Evolutionary conservation across 305 asterid species (phyloP).

Genomic region (Lippia alba): DNA sequence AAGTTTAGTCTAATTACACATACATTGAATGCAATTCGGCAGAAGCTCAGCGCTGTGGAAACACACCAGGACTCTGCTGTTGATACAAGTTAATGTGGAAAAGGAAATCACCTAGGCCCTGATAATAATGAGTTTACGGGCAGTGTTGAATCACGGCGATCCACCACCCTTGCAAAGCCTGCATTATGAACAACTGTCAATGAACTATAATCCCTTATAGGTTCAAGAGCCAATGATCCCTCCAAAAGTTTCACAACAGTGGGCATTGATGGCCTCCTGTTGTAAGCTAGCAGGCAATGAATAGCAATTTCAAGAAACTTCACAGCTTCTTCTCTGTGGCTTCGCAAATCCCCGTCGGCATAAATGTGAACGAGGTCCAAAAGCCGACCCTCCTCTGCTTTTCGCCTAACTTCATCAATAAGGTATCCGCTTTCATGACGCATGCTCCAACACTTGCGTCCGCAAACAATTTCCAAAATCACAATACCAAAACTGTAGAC

Average conservation of each 20-base stretch:
- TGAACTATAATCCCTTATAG: neutral
- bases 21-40: no score
- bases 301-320: neutral
- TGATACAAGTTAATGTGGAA: neutral
- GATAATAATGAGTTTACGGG: neutral
- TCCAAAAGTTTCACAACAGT: neutral
- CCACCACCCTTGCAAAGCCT: no score
- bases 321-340: neutral
- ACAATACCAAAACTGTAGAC: conserved; percentile 8
- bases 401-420: neutral
- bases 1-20: no score
- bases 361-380: neutral
- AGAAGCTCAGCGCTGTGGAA: no score
- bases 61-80: no score
- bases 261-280: neutral
- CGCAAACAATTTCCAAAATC: neutral
- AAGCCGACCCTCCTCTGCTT: conserved; percentile 8
- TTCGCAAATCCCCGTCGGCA: neutral
- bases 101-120: neutral
- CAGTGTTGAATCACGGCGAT: neutral
- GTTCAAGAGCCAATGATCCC: neutral
- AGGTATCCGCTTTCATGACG: neutral
- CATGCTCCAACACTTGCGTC: neutral
- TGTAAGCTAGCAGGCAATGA: neutral
- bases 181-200: neutral